Percentiles rank a stretch among this genome's conserved stretches.
Conservation (phyloP, 768 basidiomycete species). For the Mrakia blollopis region DNA sequence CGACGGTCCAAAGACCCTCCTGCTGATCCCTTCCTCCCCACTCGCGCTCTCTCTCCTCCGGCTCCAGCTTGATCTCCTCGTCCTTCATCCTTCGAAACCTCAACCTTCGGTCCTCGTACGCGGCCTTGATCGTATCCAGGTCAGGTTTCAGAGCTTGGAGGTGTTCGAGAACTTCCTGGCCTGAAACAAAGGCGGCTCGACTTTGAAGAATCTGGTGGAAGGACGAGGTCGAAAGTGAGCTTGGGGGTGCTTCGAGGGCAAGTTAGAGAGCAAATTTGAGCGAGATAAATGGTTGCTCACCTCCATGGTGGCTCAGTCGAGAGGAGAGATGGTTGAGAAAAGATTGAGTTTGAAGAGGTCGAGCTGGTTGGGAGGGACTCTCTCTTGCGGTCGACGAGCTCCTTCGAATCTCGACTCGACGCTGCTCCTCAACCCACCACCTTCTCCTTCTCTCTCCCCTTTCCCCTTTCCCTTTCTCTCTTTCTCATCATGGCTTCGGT, state of each 20-base stretch:
- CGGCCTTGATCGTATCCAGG: constrained; percentile 15
- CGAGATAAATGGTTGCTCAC: background rate
- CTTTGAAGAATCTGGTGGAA: constrained; percentile 22
- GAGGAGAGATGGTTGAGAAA: background rate
- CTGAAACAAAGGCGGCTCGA: constrained; percentile 25
- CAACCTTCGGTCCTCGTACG: constrained; percentile 14
- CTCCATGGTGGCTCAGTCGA: constrained; percentile 8
- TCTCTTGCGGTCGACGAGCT: background rate
- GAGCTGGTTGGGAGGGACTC: background rate
- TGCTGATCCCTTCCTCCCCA: constrained; percentile 12
- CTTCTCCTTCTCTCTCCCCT: constrained; percentile 5
- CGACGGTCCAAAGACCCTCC: constrained; percentile 12
- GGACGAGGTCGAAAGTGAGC: background rate
- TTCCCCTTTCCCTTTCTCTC: background rate
- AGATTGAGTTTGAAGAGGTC: background rate
- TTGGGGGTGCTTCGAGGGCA: background rate
- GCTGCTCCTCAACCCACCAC: background rate
- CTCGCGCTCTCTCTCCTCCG: constrained; percentile 14
- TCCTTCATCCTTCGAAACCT: constrained; percentile 8
- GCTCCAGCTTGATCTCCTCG: constrained; percentile 8
- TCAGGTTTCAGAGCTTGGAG: constrained; percentile 21
- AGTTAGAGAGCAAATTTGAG: background rate
- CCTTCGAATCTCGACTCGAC: background rate
- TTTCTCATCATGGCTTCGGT: constrained; percentile 24
- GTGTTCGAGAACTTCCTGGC: constrained; percentile 30